Evolutionary conservation across 2,329 filamentous ascomycete genomes (phyloP).

Genomic region (Hypoxylon sp.): DNA sequence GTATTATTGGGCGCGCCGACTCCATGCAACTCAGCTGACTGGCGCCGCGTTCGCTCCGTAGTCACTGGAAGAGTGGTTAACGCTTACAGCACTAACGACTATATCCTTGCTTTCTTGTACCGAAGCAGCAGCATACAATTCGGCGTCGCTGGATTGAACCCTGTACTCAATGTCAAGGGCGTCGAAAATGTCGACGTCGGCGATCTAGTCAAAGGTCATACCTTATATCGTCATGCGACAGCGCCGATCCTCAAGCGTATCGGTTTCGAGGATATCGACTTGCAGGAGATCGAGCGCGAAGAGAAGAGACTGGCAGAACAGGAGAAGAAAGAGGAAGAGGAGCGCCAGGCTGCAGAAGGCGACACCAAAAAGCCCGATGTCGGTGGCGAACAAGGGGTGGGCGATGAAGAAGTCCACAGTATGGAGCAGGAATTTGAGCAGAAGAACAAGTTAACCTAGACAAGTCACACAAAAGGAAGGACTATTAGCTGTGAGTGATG

Average conservation of each 20-base stretch:
- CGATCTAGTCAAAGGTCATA: conserved; percentile 75
- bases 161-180: conserved; percentile 72
- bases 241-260: conserved; percentile 75
- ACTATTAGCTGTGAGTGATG: too few relatives aligned
- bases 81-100: conserved; percentile 87
- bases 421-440: conserved; percentile 37
- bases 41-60: conserved; percentile 82
- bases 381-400: conserved; percentile 17
- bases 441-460: conserved; percentile 19
- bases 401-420: conserved; percentile 35
- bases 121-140: conserved; percentile 85
- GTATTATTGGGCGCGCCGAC: conserved; percentile 86
- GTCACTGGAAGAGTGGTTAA: conserved; percentile 88
- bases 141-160: conserved; percentile 85
- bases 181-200: conserved; percentile 77
- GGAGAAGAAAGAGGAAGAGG: conserved; percentile 43
- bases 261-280: conserved; percentile 74
- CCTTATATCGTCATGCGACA: conserved; percentile 76
- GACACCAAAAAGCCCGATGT: neutral
- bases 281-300: conserved; percentile 50
- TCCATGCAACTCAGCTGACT: conserved; percentile 76
- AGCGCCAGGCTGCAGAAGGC: conserved; percentile 42
- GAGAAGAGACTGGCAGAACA: conserved; percentile 42
- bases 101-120: conserved; percentile 88
- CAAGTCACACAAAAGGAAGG: too few relatives aligned